Conservation (phyloP, 139 green algal genomes). For the Edaphochlamys debaryana region DNA sequence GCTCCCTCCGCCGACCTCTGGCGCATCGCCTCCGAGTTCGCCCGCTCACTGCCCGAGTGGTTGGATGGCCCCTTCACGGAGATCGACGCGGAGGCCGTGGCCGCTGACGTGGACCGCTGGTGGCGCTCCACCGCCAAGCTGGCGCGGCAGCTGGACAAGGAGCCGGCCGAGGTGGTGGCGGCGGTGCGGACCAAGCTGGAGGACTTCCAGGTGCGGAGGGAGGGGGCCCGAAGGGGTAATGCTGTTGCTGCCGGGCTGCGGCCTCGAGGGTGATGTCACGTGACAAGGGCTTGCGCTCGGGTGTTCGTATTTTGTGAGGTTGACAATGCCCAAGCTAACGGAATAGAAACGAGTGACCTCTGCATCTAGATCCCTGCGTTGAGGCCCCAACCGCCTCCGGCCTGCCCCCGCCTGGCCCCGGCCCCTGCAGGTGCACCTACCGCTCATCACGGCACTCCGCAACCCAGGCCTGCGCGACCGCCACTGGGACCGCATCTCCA, state of each 20-base stretch:
- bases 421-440: conserved; percentile 64
- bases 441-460: conserved; percentile 77
- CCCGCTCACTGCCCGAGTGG: conserved; percentile 72
- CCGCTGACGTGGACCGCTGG: conserved; percentile 70
- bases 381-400: no score
- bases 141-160: conserved; percentile 54
- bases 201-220: conserved; percentile 65
- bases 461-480: conserved; percentile 77
- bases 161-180: conserved; percentile 38
- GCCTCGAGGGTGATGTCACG: no score
- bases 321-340: no score
- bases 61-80: conserved; percentile 81
- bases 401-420: no score
- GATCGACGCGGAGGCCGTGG: conserved; percentile 76
- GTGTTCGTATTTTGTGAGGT: no score
- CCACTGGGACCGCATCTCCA: conserved; percentile 74
- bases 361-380: no score
- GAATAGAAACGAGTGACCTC: no score
- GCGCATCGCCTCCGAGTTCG: conserved; percentile 59
- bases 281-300: no score
- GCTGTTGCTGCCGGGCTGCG: no score
- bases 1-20: conserved; percentile 70
- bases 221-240: no score
- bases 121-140: conserved; percentile 65
- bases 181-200: conserved; percentile 66